A percentile compares a stretch with the other conserved stretches of the same genome.
Evolutionary conservation across 2,329 filamentous ascomycete genomes (phyloP).

Genomic region (Alternaria solani): DNA sequence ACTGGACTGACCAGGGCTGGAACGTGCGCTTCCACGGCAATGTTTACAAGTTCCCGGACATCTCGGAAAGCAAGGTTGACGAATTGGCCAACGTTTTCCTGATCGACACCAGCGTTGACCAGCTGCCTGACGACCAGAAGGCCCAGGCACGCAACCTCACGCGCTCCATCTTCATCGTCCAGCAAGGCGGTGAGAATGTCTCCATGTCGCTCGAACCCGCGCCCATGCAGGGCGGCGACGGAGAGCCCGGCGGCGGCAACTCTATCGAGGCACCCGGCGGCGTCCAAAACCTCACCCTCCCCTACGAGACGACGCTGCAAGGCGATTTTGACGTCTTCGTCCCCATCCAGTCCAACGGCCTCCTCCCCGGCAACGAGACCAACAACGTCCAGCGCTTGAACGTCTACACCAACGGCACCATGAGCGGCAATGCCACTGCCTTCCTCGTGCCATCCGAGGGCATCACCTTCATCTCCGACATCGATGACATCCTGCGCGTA

Average conservation of each 20-base stretch:
- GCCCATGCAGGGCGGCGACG: constrained; percentile 62
- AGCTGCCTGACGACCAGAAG: constrained; percentile 67
- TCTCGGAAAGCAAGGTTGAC: constrained; percentile 70
- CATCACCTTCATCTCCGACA: constrained; percentile 77
- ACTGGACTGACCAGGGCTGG: constrained; percentile 81
- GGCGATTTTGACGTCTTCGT: constrained; percentile 80
- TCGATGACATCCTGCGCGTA: constrained; percentile 81
- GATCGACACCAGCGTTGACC: constrained; percentile 67
- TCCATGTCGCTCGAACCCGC: constrained; percentile 69
- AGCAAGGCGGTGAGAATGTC: constrained; percentile 71
- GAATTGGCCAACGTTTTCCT: constrained; percentile 75
- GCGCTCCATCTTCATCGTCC: constrained; percentile 75
- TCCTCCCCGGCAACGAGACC: constrained; percentile 71
- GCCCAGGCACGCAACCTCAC: constrained; percentile 77
- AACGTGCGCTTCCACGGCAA: constrained; percentile 79
- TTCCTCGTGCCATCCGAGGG: constrained; percentile 77
- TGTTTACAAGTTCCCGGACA: constrained; percentile 80
- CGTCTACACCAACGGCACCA: constrained; percentile 70
- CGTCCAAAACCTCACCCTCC: constrained; percentile 68
- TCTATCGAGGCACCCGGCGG: constrained; percentile 65
- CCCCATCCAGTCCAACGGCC: constrained; percentile 62
- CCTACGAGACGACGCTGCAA: constrained; percentile 69
- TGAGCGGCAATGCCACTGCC: constrained; percentile 75
- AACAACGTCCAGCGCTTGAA: constrained; percentile 71
- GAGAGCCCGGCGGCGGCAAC: constrained; percentile 59